Base-by-base conservation (phyloP, 2,329 filamentous ascomycete genomes). In the Cryphonectria naterciae region DNA sequence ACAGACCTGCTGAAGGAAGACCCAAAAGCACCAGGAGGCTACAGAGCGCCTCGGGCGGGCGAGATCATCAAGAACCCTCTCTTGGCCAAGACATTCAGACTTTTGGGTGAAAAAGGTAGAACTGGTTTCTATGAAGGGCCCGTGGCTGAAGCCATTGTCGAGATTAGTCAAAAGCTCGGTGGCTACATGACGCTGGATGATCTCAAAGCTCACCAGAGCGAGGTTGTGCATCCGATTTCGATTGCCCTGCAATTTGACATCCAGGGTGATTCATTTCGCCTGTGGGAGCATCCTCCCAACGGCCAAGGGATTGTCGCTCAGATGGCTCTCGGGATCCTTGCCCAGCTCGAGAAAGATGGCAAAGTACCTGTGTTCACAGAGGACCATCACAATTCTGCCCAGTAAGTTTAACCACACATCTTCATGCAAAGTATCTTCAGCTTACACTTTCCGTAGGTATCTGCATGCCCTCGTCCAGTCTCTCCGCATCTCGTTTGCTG, bases 241-340 rank as follows among this genome's bases (percentile, higher is more conserved):
- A 52, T 75, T 13, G 54, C 70, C 7, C 37, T 69, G 1, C 19
- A 61, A 2, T n/a, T 67, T 19, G 43, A 60, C 7, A 22, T 4
- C 10, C 39, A 62, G 2, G 82, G 85, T 62, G 79, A 83, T 5
- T 87, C 88, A 4, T 86, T 97, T 28, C 90, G 96, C 77, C 83
- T 98, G 0, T 98, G 95, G 95, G 95, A 98, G 77, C 95, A 98
- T 77, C 94, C 95, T 37, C 95, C 95, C 1, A 98, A 98, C 74
- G 95, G 95, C 0, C 95, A 98, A 81, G 95, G 95, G 0, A 94
- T 98, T 72, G 93, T 98, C 1, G 95, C 95, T 0, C 83, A 98
- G 25, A 97, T 98, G 91, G 92, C 95, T 0, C 84, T 98, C 0
- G 95, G 95, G 0, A 96, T 98, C 72, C 84, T 98, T 49, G 90